These are phyloP conservation scores for Platismatia glauca DNA, from an alignment of 495 filamentous ascomycete species.

Conservation along the genomic window DNA sequence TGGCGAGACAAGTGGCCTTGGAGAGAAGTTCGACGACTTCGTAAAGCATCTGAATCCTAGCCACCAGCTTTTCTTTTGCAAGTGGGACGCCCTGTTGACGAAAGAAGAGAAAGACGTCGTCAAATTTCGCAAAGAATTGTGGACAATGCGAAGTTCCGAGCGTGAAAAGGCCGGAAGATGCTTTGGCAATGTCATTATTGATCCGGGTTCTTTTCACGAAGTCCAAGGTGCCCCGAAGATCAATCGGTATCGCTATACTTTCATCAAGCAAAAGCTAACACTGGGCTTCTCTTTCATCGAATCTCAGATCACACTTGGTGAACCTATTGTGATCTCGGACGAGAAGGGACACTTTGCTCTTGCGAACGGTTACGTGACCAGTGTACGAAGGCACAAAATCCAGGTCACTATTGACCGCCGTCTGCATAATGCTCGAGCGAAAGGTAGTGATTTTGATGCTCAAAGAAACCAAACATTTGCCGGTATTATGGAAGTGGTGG, in stretches of 20 bases:
- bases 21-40: slow-evolving; percentile 64
- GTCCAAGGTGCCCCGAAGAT: slow-evolving; percentile 64
- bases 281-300: slow-evolving; percentile 72
- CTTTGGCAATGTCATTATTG: slow-evolving; percentile 65
- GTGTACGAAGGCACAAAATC: slow-evolving; percentile 62
- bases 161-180: slow-evolving; percentile 78
- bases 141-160: slow-evolving; percentile 87
- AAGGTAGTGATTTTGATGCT: slow-evolving; percentile 62
- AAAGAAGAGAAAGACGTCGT: slow-evolving; percentile 87
- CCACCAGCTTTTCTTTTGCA: slow-evolving; percentile 77
- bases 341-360: slow-evolving; percentile 91
- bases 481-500: slow-evolving; percentile 82
- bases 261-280: slow-evolving; percentile 54
- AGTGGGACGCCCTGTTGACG: slow-evolving; percentile 87
- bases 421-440: slow-evolving; percentile 76
- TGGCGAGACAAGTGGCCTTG: slow-evolving; percentile 67
- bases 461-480: slow-evolving; percentile 72
- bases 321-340: slow-evolving; percentile 93
- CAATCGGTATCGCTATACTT: slow-evolving; percentile 79
- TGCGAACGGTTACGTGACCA: slow-evolving; percentile 78
- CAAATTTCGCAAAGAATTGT: slow-evolving; percentile 77
- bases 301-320: slow-evolving; percentile 80
- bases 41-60: slow-evolving; percentile 62
- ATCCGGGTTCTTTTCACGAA: slow-evolving; percentile 63
- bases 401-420: slow-evolving; percentile 81